Percentiles rank a stretch among this genome's conserved stretches.
Evolutionary conservation across 2,329 filamentous ascomycete species (phyloP).

Genomic region (Aspergillus sp.): DNA sequence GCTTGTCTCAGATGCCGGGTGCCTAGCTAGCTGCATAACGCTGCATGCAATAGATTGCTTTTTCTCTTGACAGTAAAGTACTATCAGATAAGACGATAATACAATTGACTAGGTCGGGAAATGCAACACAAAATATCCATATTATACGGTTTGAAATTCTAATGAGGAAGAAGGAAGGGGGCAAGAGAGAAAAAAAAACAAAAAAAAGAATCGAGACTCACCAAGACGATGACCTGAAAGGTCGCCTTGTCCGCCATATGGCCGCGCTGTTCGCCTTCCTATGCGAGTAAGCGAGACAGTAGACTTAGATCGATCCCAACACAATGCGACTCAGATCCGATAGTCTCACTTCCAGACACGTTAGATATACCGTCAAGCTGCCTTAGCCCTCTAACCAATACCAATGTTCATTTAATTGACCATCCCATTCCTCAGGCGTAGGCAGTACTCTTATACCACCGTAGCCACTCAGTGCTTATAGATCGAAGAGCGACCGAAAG

Average conservation of each 20-base stretch:
- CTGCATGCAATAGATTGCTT: neutral
- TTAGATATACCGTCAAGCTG: too few relatives aligned
- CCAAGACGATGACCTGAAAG: constrained; percentile 68
- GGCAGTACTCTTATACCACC: too few relatives aligned
- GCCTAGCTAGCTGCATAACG: constrained; percentile 5
- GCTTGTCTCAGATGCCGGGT: constrained; percentile 10
- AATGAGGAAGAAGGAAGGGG: neutral
- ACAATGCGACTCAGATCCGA: too few relatives aligned
- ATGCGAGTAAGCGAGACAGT: neutral
- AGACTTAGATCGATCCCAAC: neutral
- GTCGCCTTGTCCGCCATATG: constrained; percentile 36
- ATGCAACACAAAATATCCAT: neutral
- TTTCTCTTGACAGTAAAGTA: neutral
- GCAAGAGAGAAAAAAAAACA: constrained; percentile 4
- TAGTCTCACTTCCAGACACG: too few relatives aligned
- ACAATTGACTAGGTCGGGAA: neutral
- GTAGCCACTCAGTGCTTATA: too few relatives aligned
- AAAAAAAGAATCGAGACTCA: constrained; percentile 40
- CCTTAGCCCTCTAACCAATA: too few relatives aligned
- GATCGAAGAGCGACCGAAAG: too few relatives aligned
- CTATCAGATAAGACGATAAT: neutral
- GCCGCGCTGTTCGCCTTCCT: neutral
- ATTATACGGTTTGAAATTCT: neutral
- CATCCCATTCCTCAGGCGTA: too few relatives aligned
- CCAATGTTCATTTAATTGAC: too few relatives aligned